phyloP scores from a whole-genome alignment of 495 filamentous ascomycete species.

The Penicillium taxi region DNA sequence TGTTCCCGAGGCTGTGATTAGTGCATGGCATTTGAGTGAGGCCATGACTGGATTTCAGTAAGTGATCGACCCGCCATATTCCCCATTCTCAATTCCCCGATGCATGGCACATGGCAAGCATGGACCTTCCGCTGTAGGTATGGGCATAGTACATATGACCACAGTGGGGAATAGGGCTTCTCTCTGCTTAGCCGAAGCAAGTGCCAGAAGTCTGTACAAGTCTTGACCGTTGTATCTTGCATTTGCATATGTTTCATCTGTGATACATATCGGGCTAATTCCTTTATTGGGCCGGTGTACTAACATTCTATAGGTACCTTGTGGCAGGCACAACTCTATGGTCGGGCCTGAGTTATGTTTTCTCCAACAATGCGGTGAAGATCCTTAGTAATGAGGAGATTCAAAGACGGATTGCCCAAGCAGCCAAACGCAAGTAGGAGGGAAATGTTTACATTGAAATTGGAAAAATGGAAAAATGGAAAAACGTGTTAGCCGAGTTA shows the following conservation, averaged over 20 bases:
- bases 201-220: conserved; percentile 44
- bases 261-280: conserved; percentile 8
- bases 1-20: conserved; percentile 37
- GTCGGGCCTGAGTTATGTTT: conserved; percentile 78
- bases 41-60: conserved; percentile 64
- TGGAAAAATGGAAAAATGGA: not conserved
- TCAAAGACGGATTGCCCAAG: conserved; percentile 32
- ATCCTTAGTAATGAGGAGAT: conserved; percentile 54
- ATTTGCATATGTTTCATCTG: conserved; percentile 5
- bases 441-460: conserved; percentile 2
- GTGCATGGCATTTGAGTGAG: conserved; percentile 43
- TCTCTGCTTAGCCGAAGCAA: conserved; percentile 44
- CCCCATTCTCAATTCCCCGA: not conserved
- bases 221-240: conserved; percentile 40
- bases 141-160: conserved; percentile 41
- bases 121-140: too few species aligned
- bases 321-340: conserved; percentile 76
- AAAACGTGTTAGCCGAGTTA: not conserved
- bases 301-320: conserved; percentile 39
- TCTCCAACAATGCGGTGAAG: conserved; percentile 72
- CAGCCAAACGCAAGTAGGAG: conserved; percentile 24
- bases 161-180: conserved; percentile 44
- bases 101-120: not conserved
- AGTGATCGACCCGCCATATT: conserved; percentile 28
- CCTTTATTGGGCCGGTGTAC: not conserved